A percentile compares a stretch with the other conserved stretches of the same genome.
phyloP scores from a whole-genome alignment of 2,329 filamentous ascomycete genomes.

The Ustulina deusta region DNA sequence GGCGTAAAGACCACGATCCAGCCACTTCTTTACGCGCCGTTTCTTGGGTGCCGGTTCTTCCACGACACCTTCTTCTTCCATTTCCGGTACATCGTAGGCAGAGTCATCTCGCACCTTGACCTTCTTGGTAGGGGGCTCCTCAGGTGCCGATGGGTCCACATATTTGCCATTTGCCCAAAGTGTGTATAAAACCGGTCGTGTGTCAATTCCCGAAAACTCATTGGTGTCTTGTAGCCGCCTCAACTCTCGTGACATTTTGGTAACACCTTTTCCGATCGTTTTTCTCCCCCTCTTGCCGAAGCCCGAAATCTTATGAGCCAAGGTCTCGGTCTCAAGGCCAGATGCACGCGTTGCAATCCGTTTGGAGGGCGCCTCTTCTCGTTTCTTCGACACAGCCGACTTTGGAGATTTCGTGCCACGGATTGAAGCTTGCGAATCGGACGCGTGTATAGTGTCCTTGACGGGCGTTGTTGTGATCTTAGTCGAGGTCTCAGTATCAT shows the following conservation, averaged over 20 bases:
- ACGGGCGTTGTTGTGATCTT: slow-evolving; percentile 42
- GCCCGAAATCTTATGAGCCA: slow-evolving; percentile 62
- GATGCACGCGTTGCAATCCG: slow-evolving; percentile 61
- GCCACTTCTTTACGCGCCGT: slow-evolving; percentile 77
- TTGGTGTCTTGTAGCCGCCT: slow-evolving; percentile 71
- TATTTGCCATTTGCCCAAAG: slow-evolving; percentile 75
- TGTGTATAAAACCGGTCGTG: slow-evolving; percentile 67
- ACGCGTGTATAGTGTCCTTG: slow-evolving; percentile 56
- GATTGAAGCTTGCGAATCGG: slow-evolving; percentile 59
- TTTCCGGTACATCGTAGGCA: slow-evolving; percentile 48
- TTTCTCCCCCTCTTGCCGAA: slow-evolving; percentile 72
- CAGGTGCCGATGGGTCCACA: slow-evolving; percentile 57
- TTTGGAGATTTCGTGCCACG: slow-evolving; percentile 53
- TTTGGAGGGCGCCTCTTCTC: slow-evolving; percentile 46
- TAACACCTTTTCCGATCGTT: slow-evolving; percentile 61
- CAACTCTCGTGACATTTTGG: slow-evolving; percentile 68
- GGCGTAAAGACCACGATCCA: slow-evolving; percentile 85
- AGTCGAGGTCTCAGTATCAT: slow-evolving; percentile 41
- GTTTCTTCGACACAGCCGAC: slow-evolving; percentile 52
- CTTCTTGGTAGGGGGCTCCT: slow-evolving; percentile 38
- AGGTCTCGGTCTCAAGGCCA: slow-evolving; percentile 58
- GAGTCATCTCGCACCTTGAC: slow-evolving; percentile 42
- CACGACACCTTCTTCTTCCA: slow-evolving; percentile 53
- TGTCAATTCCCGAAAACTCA: slow-evolving; percentile 70
- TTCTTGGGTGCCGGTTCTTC: slow-evolving; percentile 54